A percentile compares a stretch with the other conserved stretches of the same genome.
Conservation (phyloP, 768 basidiomycete genomes). For the Tulasnella sp. region DNA sequence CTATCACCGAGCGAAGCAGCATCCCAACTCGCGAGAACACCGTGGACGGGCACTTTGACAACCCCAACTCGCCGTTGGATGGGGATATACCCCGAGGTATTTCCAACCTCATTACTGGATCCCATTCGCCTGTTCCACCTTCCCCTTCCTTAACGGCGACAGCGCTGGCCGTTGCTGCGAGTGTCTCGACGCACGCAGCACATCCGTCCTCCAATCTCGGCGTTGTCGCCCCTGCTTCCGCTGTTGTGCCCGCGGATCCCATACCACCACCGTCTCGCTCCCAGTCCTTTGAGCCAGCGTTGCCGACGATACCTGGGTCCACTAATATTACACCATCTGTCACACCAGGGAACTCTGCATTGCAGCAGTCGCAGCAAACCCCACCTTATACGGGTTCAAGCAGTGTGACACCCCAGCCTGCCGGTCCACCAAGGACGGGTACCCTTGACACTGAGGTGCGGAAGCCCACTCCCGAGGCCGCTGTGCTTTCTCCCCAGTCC, state of each 20-base stretch:
- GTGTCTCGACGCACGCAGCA: neutral
- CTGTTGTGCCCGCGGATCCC: conserved; percentile 24
- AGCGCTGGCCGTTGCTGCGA: neutral
- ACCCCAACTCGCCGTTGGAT: neutral
- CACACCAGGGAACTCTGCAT: neutral
- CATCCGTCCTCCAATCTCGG: neutral
- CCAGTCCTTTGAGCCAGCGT: neutral
- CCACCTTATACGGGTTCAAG: neutral
- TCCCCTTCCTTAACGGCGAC: conserved; percentile 2
- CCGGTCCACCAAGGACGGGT: neutral
- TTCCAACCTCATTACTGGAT: neutral
- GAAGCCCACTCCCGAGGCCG: neutral
- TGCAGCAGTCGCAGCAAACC: conserved; percentile 7
- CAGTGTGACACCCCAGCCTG: neutral
- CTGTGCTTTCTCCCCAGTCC: neutral
- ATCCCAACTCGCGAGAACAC: conserved; percentile 11
- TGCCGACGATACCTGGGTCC: conserved; percentile 7
- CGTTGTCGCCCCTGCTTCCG: conserved; percentile 12
- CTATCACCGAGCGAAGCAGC: conserved; percentile 10
- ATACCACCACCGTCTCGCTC: conserved; percentile 16
- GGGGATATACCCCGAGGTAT: conserved; percentile 1
- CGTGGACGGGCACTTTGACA: conserved; percentile 5
- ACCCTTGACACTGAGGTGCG: neutral
- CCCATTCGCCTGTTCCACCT: conserved; percentile 12
- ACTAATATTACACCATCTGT: neutral